Evolutionary conservation across 2,329 filamentous ascomycete genomes (phyloP), one percentile per base, ranked within the genome.

Genomic region (Pseudocercospora cruenta): DNA sequence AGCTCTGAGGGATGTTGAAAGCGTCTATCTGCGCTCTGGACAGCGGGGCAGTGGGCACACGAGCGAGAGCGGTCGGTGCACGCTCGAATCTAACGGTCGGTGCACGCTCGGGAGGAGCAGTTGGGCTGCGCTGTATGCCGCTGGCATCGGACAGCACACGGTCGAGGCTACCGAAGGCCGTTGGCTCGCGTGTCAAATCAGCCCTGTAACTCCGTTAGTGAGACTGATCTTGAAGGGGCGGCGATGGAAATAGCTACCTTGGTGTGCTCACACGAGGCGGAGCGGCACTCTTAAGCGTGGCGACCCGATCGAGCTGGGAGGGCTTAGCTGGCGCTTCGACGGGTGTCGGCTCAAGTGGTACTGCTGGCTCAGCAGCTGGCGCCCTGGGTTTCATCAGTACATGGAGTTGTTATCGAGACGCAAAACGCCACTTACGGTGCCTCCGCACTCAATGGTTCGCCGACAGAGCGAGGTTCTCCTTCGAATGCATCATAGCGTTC

Each of bases 401-500:
- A 16, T 24, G 51, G 16, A 24, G 26, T 26, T 43, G 26, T 26
- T 43, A 39, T 19, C 16, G 19, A 8, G 31, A 10, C 28, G n/a
- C 14, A 14, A 43, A 43, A 58, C 8, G 26, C 7, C 28, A 14
- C 31, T 36, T 58, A 54, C 49, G n/a, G 36, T 31, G 22, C 22
- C 43, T n/a, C 36, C 22, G 36, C 59, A 14, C 22, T 54, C 39
- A 21, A 19, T 31, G 28, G 53, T 28, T 67, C 69, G 39, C 71
- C 69, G 58, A 73, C 62, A 26, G 69, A 68, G 70, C 84, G 82
- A 3, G 88, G 88, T 68, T 88, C 88, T 16, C 89, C 89, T 51
- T 85, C 83, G 65, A 88, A 90, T 51, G 85, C 84, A 60, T 87
- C 85, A 58, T 86, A 82, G 21, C 84, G 83, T 72, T 86, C 82